Base-by-base conservation (phyloP, 352 stramenopile genomes). In the Elongisporangium anandrum region DNA sequence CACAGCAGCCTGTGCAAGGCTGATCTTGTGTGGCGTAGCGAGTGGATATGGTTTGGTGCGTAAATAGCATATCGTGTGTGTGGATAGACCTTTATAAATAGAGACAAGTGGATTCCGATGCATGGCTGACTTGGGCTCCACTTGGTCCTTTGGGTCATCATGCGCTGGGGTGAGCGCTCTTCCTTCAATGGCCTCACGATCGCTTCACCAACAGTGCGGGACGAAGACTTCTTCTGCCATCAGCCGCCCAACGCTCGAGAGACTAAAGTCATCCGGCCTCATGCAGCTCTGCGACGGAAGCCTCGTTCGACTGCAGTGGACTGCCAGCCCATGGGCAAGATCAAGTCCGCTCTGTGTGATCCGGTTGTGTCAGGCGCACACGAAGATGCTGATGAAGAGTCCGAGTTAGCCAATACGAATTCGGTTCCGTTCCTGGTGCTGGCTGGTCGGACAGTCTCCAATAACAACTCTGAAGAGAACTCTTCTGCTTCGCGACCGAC, bases 401-500 rank as follows among this genome's bases (percentile, higher is more conserved):
- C 34, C 34, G 34, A 45, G 9, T 45, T 12, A 9, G 1, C 34
- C 34, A 17, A 2, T 45, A 17, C 2, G 34, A 12, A 45, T 17
- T 17, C 34, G 17, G 34, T 17, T 45, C 34, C 34, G 34, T 45
- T 45, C 13, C 34, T 45, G 34, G 34, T 45, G 34, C 13, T 45
- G 34, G 34, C 34, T 17, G 34, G 34, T 17, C 34, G 34, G 34
- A 45, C 34, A 12, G 34, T 45, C 34, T 45, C 34, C 34, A 45
- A 45, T 17, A 60, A 54, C 45, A 60, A 60, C 23, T 16, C 34
- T 3, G 34, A 58, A 20, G 34, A 45, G 1, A 45, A 12, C 34
- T 17, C 34, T 17, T 17, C 34, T 17, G 34, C 7, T 3, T 45
- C 34, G 5, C 34, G 53, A 5, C 38, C 5, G 17, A 21, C n/a